These are phyloP conservation scores for Ophiostoma quercus DNA, from an alignment of 2,329 filamentous ascomycete species.

Conservation along the genomic window DNA sequence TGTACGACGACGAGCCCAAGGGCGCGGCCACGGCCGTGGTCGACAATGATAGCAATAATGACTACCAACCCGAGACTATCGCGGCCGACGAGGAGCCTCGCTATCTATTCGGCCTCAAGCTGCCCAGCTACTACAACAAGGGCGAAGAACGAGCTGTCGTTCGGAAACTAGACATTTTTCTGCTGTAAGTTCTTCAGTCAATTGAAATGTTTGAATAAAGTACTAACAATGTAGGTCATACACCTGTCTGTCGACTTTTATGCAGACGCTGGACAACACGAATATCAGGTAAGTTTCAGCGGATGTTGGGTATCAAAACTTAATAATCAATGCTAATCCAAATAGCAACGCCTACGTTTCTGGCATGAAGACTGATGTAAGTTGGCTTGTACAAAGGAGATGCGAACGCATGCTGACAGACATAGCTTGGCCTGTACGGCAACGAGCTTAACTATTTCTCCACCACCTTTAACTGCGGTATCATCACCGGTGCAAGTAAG, in stretches of 20 bases:
- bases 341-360: not conserved
- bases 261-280: not conserved
- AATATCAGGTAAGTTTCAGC: too few relatives aligned
- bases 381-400: not conserved
- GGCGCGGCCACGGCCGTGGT: not conserved
- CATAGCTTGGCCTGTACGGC: not conserved
- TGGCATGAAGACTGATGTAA: not conserved
- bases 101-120: not conserved
- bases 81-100: not conserved
- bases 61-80: not conserved
- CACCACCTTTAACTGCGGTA: not conserved
- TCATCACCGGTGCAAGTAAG: not conserved
- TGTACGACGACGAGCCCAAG: not conserved
- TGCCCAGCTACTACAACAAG: not conserved
- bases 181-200: too few relatives aligned
- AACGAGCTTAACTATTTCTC: conserved; percentile 3
- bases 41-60: not conserved
- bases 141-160: not conserved
- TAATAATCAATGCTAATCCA: not conserved
- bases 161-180: not conserved
- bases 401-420: not conserved
- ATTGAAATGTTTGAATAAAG: too few relatives aligned
- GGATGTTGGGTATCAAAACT: too few relatives aligned
- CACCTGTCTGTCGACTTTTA: not conserved
- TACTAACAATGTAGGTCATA: not conserved